Evolutionary conservation across 1,284 basidiomycete genomes (phyloP).

Genomic region (Xerocomus nothofagi): DNA sequence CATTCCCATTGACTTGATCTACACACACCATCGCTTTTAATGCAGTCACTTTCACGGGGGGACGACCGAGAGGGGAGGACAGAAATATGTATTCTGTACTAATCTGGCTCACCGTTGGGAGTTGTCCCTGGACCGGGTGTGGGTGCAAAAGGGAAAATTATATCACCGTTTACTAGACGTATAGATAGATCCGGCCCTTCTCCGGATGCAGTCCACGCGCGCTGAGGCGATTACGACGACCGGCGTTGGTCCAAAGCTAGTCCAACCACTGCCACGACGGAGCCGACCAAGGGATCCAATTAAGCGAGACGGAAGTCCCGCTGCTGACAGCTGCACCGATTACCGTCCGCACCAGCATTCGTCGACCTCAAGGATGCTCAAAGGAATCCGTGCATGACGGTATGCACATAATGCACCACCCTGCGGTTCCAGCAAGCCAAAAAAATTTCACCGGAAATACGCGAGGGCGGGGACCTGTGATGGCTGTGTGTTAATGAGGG

Average conservation of each 20-base stretch:
- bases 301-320: conserved; percentile 17
- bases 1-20: conserved; percentile 37
- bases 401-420: conserved; percentile 14
- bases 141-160: conserved; percentile 28
- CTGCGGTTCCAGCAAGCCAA: conserved; percentile 25
- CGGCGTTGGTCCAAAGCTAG: conserved; percentile 2
- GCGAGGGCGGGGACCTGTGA: conserved; percentile 40
- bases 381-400: conserved; percentile 9
- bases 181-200: conserved; percentile 24
- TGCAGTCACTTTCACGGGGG: conserved; percentile 23
- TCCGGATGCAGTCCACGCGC: too few species aligned
- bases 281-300: conserved; percentile 25
- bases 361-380: conserved; percentile 1
- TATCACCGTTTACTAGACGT: conserved; percentile 15
- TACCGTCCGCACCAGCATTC: background rate
- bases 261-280: conserved; percentile 13
- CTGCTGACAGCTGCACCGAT: conserved; percentile 9
- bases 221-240: conserved; percentile 27
- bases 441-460: conserved; percentile 41
- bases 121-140: conserved; percentile 28
- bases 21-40: conserved; percentile 34
- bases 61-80: conserved; percentile 7
- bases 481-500: conserved; percentile 41
- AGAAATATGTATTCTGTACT: conserved; percentile 29
- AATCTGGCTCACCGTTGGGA: conserved; percentile 27